phyloP scores from a whole-genome alignment of 1,284 basidiomycete species.

The Boletus semigastroideus region DNA sequence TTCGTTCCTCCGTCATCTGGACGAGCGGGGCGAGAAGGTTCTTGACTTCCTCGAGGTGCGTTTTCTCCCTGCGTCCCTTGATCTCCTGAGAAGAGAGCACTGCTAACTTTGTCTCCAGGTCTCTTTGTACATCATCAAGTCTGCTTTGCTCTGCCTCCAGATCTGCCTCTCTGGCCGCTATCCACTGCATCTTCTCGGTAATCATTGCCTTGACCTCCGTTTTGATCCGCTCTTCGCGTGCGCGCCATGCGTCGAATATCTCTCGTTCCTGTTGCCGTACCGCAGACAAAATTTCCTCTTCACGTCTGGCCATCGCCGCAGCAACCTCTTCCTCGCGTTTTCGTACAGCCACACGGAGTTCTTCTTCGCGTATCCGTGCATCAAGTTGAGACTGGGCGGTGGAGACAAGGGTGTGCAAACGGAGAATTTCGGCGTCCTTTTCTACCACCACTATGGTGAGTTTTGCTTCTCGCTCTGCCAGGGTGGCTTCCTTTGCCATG shows the following conservation, averaged over 20 bases:
- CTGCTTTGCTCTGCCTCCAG: conserved; percentile 51
- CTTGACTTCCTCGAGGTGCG: conserved; percentile 71
- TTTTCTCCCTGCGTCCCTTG: conserved; percentile 53
- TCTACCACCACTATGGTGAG: conserved; percentile 46
- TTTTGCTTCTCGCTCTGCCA: conserved; percentile 56
- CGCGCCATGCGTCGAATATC: conserved; percentile 62
- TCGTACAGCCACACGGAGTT: conserved; percentile 60
- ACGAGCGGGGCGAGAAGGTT: conserved; percentile 58
- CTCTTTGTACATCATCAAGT: conserved; percentile 43
- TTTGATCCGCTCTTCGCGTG: conserved; percentile 55
- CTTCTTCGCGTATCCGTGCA: conserved; percentile 60
- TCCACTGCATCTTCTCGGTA: conserved; percentile 54
- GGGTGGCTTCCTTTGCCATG: conserved; percentile 47
- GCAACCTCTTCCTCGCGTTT: conserved; percentile 72
- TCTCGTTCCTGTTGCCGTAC: conserved; percentile 68
- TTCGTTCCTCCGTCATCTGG: conserved; percentile 38
- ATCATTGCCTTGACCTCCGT: conserved; percentile 48
- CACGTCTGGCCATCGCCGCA: conserved; percentile 57
- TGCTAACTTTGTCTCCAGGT: conserved; percentile 48
- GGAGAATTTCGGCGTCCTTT: conserved; percentile 59
- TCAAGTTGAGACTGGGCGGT: conserved; percentile 46
- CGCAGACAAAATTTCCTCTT: conserved; percentile 70
- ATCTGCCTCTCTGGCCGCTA: conserved; percentile 51
- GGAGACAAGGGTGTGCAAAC: conserved; percentile 45
- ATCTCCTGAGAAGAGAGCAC: conserved; percentile 40